These are phyloP conservation scores for Fusarium sambucinum DNA, from an alignment of 2,329 filamentous ascomycete genomes.

Conservation along the genomic window DNA sequence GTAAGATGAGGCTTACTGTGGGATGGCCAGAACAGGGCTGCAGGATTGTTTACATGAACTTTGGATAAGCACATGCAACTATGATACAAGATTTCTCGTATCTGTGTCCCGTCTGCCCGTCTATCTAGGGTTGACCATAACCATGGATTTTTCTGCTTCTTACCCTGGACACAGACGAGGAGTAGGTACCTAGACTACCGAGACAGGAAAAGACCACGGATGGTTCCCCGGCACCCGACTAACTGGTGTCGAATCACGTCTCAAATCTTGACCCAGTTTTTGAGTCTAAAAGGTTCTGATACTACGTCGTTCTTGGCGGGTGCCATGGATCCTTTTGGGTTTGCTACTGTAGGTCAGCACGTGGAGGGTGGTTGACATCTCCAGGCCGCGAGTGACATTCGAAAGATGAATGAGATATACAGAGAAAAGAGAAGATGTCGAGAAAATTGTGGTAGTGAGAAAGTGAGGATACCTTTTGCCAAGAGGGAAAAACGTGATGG, in stretches of 20 bases:
- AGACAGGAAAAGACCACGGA: constrained; percentile 33
- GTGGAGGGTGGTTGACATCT: constrained; percentile 4
- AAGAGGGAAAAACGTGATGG: constrained; percentile 29
- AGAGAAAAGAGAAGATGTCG: not conserved
- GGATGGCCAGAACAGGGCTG: constrained; percentile 18
- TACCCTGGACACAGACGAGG: constrained; percentile 16
- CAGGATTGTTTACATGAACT: constrained; percentile 9
- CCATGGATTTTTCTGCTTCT: not conserved
- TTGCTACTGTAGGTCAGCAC: not conserved
- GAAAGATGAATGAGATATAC: not conserved
- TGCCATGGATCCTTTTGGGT: not conserved
- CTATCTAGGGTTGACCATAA: not conserved
- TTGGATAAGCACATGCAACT: constrained; percentile 3
- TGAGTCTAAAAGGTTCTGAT: constrained; percentile 4
- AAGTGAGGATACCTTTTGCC: constrained; percentile 12
- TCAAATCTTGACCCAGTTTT: constrained; percentile 8
- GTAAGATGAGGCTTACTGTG: constrained; percentile 7
- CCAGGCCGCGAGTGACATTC: not conserved
- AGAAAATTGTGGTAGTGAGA: constrained; percentile 3
- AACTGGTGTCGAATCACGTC: constrained; percentile 36
- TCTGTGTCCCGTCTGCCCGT: not conserved
- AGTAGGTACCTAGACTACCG: constrained; percentile 1
- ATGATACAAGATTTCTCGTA: not conserved
- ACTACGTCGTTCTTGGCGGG: not conserved
- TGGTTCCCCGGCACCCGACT: constrained; percentile 38